These are phyloP conservation scores for Betula pendula DNA, from an alignment of 306 rosid genomes.

Conservation along the genomic window DNA sequence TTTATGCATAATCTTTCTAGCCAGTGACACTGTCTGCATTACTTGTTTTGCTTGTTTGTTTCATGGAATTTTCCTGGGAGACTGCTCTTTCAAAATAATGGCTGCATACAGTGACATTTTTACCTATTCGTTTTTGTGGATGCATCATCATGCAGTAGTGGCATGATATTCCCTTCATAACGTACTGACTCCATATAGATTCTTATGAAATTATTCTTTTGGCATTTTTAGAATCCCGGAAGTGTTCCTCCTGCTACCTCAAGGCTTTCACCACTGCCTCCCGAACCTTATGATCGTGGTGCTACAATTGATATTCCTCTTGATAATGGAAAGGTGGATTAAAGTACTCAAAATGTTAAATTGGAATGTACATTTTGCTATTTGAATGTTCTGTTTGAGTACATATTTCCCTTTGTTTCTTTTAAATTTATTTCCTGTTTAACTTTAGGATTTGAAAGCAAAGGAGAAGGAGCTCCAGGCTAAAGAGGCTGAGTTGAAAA, in stretches of 20 bases:
- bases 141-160: background rate
- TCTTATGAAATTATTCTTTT: slow-evolving; percentile 7
- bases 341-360: slow-evolving; percentile 25
- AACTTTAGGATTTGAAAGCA: slow-evolving; percentile 56
- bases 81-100: background rate
- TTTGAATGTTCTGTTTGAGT: slow-evolving; percentile 20
- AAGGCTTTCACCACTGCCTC: slow-evolving; percentile 79
- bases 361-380: slow-evolving; percentile 14
- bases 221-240: slow-evolving; percentile 52
- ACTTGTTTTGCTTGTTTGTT: background rate
- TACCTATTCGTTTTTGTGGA: background rate
- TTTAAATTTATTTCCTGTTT: slow-evolving; percentile 10
- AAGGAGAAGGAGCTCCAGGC: slow-evolving; percentile 91
- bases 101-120: background rate
- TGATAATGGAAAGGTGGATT: slow-evolving; percentile 52
- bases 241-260: slow-evolving; percentile 61
- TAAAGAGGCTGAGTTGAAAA: slow-evolving; percentile 80
- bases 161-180: background rate
- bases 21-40: background rate
- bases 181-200: background rate
- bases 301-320: slow-evolving; percentile 77
- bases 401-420: slow-evolving; percentile 6
- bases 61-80: background rate
- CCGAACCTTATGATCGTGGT: slow-evolving; percentile 76
- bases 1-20: slow-evolving; percentile 2